phyloP scores from a whole-genome alignment of 2,329 filamentous ascomycete genomes.

The Cladosporium sp. region DNA sequence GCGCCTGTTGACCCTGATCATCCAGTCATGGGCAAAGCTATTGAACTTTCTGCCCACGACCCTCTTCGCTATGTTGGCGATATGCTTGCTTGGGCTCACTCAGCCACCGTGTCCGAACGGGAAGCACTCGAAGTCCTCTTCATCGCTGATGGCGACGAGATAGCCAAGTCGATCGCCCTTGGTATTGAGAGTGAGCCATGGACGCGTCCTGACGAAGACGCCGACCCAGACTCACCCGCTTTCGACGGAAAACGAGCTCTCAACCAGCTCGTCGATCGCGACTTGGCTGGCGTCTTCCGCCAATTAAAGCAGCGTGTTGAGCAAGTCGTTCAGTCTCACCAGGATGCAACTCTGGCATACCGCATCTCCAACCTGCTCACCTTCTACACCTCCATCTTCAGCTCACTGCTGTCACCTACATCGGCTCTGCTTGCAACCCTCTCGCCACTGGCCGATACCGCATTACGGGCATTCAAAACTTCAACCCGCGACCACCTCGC shows the following conservation, averaged over 20 bases:
- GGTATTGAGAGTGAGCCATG: constrained; percentile 83
- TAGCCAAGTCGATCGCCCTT: constrained; percentile 76
- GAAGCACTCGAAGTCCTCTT: constrained; percentile 92
- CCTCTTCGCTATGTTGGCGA: constrained; percentile 89
- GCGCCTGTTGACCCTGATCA: constrained; percentile 58
- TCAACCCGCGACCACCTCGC: constrained; percentile 79
- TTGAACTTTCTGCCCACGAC: constrained; percentile 91
- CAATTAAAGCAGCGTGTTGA: constrained; percentile 88
- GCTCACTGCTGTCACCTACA: constrained; percentile 69
- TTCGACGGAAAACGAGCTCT: constrained; percentile 83
- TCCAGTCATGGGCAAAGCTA: constrained; percentile 67
- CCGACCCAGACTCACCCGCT: constrained; percentile 38
- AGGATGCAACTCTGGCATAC: constrained; percentile 85
- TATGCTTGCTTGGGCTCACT: constrained; percentile 97
- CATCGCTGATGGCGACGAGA: constrained; percentile 84
- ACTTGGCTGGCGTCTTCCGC: constrained; percentile 76
- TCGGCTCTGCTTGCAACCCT: constrained; percentile 72
- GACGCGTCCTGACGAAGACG: constrained; percentile 57
- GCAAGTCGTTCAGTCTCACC: constrained; percentile 88
- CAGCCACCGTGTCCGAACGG: constrained; percentile 86
- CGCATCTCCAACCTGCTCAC: constrained; percentile 84
- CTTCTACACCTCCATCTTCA: constrained; percentile 86
- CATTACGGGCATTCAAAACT: constrained; percentile 77
- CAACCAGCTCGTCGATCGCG: constrained; percentile 81
- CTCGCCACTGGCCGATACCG: constrained; percentile 68